Evolutionary conservation across 768 basidiomycete species (phyloP).

Genomic region (Hypholoma sublateritium): DNA sequence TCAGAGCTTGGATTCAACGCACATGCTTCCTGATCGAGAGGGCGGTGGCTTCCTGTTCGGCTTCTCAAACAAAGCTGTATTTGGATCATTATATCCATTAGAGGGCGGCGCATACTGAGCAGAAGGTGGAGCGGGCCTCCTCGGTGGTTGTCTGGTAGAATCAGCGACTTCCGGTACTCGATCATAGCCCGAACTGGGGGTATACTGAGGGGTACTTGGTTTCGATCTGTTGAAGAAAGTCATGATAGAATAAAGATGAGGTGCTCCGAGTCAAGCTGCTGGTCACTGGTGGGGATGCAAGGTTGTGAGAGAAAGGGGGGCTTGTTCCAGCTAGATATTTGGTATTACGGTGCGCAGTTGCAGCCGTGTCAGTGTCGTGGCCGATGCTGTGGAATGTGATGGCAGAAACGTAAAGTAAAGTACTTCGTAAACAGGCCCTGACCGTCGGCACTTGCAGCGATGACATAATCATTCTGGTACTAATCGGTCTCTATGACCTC

Average conservation of each 20-base stretch:
- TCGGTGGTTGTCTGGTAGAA: conserved; percentile 26
- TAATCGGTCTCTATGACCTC: conserved; percentile 15
- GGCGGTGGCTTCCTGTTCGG: conserved; percentile 40
- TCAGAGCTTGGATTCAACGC: conserved; percentile 6
- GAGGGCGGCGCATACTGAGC: conserved; percentile 39
- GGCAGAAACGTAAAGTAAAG: neutral
- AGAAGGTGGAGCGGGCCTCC: conserved; percentile 39
- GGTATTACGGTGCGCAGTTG: neutral
- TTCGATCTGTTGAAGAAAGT: conserved; percentile 46
- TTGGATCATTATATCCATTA: conserved; percentile 52
- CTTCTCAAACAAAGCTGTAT: conserved; percentile 50
- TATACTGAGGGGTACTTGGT: conserved; percentile 34
- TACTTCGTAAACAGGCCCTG: neutral
- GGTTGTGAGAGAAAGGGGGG: neutral
- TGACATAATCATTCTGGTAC: conserved; percentile 17
- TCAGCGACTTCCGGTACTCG: conserved; percentile 34
- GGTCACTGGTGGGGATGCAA: too few relatives aligned
- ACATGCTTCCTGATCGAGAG: conserved; percentile 33
- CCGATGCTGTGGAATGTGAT: neutral
- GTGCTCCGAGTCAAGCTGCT: too few relatives aligned
- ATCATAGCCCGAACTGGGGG: conserved; percentile 34
- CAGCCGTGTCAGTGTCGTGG: neutral
- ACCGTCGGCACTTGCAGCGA: neutral
- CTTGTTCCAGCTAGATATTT: neutral
- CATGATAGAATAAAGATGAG: conserved; percentile 26